Percentiles rank a stretch among this genome's conserved stretches.
phyloP scores from a whole-genome alignment of 2,329 filamentous ascomycete genomes.

The Tolypocladium cylindrosporum region DNA sequence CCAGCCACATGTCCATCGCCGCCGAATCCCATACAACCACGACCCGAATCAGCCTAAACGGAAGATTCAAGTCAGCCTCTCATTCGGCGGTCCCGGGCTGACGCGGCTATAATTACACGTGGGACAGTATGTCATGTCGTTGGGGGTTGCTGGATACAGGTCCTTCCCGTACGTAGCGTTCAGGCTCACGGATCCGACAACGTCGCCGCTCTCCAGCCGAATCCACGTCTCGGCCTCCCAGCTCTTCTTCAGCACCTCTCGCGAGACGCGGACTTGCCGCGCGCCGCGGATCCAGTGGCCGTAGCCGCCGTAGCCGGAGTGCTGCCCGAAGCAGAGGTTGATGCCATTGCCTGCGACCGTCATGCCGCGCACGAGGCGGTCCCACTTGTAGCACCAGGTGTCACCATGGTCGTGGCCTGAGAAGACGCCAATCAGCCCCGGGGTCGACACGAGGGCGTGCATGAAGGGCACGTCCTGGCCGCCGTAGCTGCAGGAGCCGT shows the following conservation, averaged over 20 bases:
- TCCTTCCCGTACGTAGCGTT: conserved; percentile 52
- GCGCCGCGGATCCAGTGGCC: conserved; percentile 53
- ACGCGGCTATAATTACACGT: conserved; percentile 9
- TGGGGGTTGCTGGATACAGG: conserved; percentile 34
- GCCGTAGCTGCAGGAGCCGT: conserved; percentile 30
- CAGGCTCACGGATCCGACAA: conserved; percentile 41
- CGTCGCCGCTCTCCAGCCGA: conserved; percentile 43
- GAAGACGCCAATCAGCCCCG: conserved; percentile 48
- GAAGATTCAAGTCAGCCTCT: background rate
- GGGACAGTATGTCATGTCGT: conserved; percentile 21
- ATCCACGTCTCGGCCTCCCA: conserved; percentile 48
- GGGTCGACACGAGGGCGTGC: conserved; percentile 44
- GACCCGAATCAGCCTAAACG: background rate
- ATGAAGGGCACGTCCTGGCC: conserved; percentile 53
- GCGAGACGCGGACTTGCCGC: conserved; percentile 41
- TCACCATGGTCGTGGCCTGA: conserved; percentile 58
- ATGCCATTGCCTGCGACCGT: conserved; percentile 29
- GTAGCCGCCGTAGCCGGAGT: conserved; percentile 62
- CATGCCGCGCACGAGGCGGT: conserved; percentile 24
- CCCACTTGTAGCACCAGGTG: conserved; percentile 46
- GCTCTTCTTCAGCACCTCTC: conserved; percentile 23
- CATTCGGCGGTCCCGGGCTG: conserved; percentile 4
- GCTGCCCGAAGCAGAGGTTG: conserved; percentile 51
- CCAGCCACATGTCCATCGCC: background rate
- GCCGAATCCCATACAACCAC: background rate